Base-by-base conservation (phyloP, 177 flowering plant genomes). In the Vitis hybrid region DNA sequence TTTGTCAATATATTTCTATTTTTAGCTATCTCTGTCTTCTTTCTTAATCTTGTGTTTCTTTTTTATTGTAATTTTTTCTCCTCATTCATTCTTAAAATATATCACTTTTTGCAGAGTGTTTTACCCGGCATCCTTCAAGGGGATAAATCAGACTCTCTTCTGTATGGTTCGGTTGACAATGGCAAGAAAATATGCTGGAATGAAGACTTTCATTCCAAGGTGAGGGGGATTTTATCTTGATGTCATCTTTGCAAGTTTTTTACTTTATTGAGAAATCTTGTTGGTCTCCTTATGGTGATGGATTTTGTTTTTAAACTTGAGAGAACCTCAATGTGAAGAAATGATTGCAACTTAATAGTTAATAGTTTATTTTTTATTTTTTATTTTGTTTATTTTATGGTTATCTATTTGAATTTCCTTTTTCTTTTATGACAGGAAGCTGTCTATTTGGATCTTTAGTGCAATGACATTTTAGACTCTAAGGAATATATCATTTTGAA, bases 121-220 rank as follows among this genome's bases (percentile, higher is more conserved):
- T 82, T 96, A 75, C 99, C 99, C 68, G 99, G 99, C 66, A 96
- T 96, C 71, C 97, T 96, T 68, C 99, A 96, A 85, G 99, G 99
- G 60, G 99, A 96, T 78, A 96, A 96, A 78, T 93, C 99, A 19
- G 97, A 96, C 64, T 92, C 98, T 60, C 97, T 96, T 75, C 80
- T 96, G 50, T 96, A 96, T 83, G 99, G 99, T 59, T 96, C 99
- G 73, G 99, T 96, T 78, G 99, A 96, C 77, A 96, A 91, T 82
- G 99, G 99, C 72, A 96, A 90, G 86, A 96, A 96, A 82, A 96
- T 96, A 74, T 89, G 92, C 83, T 96, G 99, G 99, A 93, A 86
- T 80, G 95, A 94, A 82, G 89, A 87, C 71, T 96, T 96, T 74
- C 99, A 96, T 82, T 74, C 89, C 32, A 96, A 96, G 97, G 99